Evolutionary conservation across 2,329 filamentous ascomycete species (phyloP), one percentile per base, ranked within the genome.

Genomic region (Clarireedia hainanense): DNA sequence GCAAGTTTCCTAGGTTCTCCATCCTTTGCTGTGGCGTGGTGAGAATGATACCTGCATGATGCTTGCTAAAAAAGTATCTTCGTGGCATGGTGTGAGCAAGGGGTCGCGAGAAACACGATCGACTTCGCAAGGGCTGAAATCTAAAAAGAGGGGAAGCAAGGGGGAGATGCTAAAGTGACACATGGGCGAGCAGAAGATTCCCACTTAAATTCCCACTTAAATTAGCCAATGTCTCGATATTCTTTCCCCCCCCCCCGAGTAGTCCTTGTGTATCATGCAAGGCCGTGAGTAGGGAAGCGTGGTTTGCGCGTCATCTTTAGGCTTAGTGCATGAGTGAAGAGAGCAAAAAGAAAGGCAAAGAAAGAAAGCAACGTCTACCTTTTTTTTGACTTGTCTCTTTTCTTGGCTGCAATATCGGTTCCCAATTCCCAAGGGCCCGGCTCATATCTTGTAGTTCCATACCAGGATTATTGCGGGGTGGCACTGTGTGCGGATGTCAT

Each of bases 391-490:
- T 34, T 34, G 10, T 12, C 12, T 42, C n/a, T 24, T 46, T 24
- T 46, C 42, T 46, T 46, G 26, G 42, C 23, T 20, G 36, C 26
- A 54, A 50, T 43, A 37, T 42, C 27, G 23, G 26, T 45, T 50
- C 50, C 52, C 52, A 55, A 50, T 45, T 50, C 50, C 52, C 52
- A 55, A 50, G 46, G 52, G 52, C 46, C 52, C 52, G 52, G 52
- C 52, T 55, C 52, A 43, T 43, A 43, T 43, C 12, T 34, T 48
- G 12, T 23, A 24, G 12, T 10, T 23, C 42, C 20, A 27, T 42
- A 15, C 56, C 37, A 26, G 56, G 52, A 56, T 58, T 58, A 50
- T 50, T 58, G 56, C 53, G 56, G 56, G 56, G 56, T 58, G 56
- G 39, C 37, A 54, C 20, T 42, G 39, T 12, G 27, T 26, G 26